Evolutionary conservation across 176 grass and related monocot species (phyloP), one percentile per base, ranked within the genome.

Genomic region (Cenchrus fungigraminus): DNA sequence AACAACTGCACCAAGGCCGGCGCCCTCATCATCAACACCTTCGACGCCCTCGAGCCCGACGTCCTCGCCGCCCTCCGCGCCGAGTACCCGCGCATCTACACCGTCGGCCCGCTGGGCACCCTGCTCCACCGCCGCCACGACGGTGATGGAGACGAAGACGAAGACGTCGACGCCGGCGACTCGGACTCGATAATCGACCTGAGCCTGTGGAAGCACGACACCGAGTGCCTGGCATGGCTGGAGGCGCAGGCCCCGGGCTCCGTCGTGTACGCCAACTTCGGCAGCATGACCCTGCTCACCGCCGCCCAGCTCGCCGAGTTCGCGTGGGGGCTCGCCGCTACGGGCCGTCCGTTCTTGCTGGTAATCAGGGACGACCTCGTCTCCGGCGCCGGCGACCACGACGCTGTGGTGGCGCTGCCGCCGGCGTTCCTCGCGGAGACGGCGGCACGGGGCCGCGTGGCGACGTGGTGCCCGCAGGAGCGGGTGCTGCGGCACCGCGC

Each of bases 401-500:
- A 40, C 37, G 37, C 37, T 40, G 3, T 12, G 62, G 11, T 9
- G 19, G 44, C 32, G 0, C 53, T 55, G 53, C 13, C 53, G 13
- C 45, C 45, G 5, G 45, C 6, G 45, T 46, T 46, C 45, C 45
- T 46, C 4, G 3, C 43, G 40, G 15, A 16, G 2, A 0, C 31
- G 6, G 1, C 65, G 45, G 45, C 6, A 1, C 45, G 8, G 37
- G 2, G 66, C 37, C 1, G 66, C 16, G 3, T 12, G 62, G 28
- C n/a, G 19, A 46, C 45, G 45, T 46, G 45, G 45, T 46, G 45
- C 45, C 45, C 45, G 45, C 45, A 46, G 45, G 45, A 46, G 45
- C 45, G 45, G 52, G 94, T 97, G 45, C 66, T 97, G 65, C 70
- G 57, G 44, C 91, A 97, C 71, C 82, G 44, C 0, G 87, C 91